Evolutionary conservation across 2,329 filamentous ascomycete species (phyloP).

Genomic region (Claviceps purpurea): DNA sequence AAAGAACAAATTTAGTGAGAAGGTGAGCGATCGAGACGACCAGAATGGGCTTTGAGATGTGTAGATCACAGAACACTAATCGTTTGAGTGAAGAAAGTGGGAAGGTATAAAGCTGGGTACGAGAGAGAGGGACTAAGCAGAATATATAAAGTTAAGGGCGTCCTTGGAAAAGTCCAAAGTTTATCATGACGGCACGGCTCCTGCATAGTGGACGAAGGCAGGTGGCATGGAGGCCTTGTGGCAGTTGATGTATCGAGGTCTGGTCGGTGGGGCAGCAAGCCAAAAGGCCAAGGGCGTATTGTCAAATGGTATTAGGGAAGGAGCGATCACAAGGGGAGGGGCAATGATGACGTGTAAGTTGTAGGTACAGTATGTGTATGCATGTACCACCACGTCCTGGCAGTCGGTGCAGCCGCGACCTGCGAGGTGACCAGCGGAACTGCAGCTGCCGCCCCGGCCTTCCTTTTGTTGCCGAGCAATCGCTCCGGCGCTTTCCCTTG

Average conservation of each 20-base stretch:
- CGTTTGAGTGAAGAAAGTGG: not conserved
- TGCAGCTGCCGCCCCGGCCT: conserved; percentile 2
- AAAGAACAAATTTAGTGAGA: not conserved
- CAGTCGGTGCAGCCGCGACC: too few species aligned
- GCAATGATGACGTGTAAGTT: not conserved
- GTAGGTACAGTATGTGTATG: not conserved
- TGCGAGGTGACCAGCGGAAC: not conserved
- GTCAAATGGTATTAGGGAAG: not conserved
- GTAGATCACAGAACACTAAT: not conserved
- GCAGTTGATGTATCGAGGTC: too few species aligned
- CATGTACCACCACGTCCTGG: too few species aligned
- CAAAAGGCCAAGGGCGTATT: not conserved
- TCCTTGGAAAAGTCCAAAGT: not conserved
- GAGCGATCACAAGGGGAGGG: not conserved
- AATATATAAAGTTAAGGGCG: conserved; percentile 3
- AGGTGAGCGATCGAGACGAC: not conserved
- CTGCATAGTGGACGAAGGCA: not conserved
- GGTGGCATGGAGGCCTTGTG: not conserved
- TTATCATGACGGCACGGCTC: conserved; percentile 3
- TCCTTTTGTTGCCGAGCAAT: not conserved
- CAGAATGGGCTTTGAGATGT: not conserved
- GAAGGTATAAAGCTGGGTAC: too few species aligned
- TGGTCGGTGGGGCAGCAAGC: not conserved
- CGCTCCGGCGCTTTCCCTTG: not conserved
- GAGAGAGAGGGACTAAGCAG: not conserved